These are phyloP conservation scores for Podaxis carcinomalis DNA, from an alignment of 768 basidiomycete species.

Conservation along the genomic window DNA sequence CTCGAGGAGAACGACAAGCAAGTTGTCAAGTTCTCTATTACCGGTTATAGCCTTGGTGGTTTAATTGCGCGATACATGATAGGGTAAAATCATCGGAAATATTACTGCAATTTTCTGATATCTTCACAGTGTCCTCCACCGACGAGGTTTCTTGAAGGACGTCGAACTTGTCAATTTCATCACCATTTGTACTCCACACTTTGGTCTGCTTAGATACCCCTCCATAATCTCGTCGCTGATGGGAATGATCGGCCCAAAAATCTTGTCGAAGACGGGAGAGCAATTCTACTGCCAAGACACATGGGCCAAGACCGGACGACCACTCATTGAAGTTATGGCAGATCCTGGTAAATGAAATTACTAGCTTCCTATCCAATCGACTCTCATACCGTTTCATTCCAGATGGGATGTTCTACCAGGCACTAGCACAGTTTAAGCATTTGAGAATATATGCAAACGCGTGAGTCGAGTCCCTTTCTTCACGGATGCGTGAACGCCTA, in stretches of 20 bases:
- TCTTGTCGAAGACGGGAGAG: constrained; percentile 77
- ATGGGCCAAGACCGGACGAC: constrained; percentile 63
- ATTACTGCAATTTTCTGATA: not conserved
- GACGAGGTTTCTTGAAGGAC: constrained; percentile 65
- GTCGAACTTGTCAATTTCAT: constrained; percentile 77
- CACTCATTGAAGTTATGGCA: constrained; percentile 73
- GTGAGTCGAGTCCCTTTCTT: constrained; percentile 32
- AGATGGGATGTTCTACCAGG: constrained; percentile 78
- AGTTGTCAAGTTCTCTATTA: constrained; percentile 68
- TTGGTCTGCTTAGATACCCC: constrained; percentile 66
- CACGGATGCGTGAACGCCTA: not conserved
- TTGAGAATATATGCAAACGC: constrained; percentile 81
- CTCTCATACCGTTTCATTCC: constrained; percentile 1
- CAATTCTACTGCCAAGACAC: constrained; percentile 74
- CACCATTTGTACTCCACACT: constrained; percentile 79
- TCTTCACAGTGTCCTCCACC: constrained; percentile 50
- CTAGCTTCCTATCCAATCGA: not conserved
- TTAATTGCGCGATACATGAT: constrained; percentile 76
- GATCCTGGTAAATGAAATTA: constrained; percentile 56
- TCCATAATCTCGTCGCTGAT: constrained; percentile 53
- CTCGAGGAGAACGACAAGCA: constrained; percentile 48
- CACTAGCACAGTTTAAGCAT: constrained; percentile 59
- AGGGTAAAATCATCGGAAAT: constrained; percentile 41
- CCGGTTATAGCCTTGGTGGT: constrained; percentile 81
- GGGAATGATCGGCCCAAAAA: constrained; percentile 55